Percentiles rank a stretch among this genome's conserved stretches.
These are phyloP conservation scores for Mortierella sp. DNA, from an alignment of 371 early-diverging fungal genomes.

Conservation along the genomic window DNA sequence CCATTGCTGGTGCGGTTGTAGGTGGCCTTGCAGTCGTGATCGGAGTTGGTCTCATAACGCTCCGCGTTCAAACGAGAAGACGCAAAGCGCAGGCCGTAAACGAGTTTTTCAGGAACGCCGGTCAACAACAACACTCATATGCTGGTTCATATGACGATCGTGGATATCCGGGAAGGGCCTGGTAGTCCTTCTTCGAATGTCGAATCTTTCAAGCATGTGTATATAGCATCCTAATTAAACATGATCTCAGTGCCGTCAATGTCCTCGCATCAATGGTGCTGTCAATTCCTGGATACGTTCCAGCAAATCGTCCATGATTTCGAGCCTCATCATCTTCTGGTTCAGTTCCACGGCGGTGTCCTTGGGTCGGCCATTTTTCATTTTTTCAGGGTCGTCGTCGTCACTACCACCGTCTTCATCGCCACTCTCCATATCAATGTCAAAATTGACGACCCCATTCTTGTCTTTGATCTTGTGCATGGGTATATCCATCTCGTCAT, in stretches of 20 bases:
- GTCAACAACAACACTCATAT: too few species aligned
- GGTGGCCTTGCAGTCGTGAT: too few species aligned
- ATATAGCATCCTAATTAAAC: neutral
- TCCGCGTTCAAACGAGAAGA: too few species aligned
- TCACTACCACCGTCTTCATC: constrained; percentile 21
- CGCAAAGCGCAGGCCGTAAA: too few species aligned
- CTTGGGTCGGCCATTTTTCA: constrained; percentile 4
- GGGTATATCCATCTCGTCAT: constrained; percentile 5
- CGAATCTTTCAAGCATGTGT: neutral
- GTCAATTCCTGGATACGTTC: constrained; percentile 35
- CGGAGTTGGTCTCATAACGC: too few species aligned
- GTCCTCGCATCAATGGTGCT: neutral
- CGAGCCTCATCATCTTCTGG: constrained; percentile 37
- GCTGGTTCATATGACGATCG: too few species aligned
- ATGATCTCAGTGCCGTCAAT: too few species aligned
- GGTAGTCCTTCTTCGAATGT: too few species aligned
- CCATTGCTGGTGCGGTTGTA: too few species aligned
- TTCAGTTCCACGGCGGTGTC: constrained; percentile 30
- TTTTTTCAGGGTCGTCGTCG: constrained; percentile 9
- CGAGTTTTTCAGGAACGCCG: too few species aligned
- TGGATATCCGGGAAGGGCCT: too few species aligned
- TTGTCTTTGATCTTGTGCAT: constrained; percentile 23
- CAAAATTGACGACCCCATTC: constrained; percentile 46
- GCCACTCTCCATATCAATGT: constrained; percentile 39
- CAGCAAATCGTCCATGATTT: constrained; percentile 42